These are phyloP conservation scores for Fusarium anguioides DNA, from an alignment of 2,329 filamentous ascomycete species.

Conservation along the genomic window DNA sequence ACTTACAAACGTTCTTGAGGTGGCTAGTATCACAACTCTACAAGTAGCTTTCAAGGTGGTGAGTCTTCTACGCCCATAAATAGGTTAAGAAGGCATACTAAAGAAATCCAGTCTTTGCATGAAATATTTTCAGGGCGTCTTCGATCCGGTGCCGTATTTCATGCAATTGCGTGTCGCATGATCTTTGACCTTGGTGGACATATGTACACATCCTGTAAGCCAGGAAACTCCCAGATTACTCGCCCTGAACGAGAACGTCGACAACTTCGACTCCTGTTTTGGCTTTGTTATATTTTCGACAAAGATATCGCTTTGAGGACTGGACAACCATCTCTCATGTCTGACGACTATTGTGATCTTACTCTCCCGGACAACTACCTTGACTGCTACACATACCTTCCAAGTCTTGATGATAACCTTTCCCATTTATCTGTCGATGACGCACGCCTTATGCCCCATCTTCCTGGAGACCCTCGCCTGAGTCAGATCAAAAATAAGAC, in stretches of 20 bases:
- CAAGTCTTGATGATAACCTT: neutral
- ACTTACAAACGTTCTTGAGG: slow-evolving; percentile 56
- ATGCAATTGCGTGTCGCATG: slow-evolving; percentile 58
- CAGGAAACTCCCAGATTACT: slow-evolving; percentile 22
- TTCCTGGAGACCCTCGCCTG: slow-evolving; percentile 61
- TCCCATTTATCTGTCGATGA: neutral
- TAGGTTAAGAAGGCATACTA: fast-evolving
- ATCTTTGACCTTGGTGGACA: slow-evolving; percentile 63
- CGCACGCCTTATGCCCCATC: slow-evolving; percentile 46
- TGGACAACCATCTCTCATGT: slow-evolving; percentile 63
- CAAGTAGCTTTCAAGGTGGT: slow-evolving; percentile 63
- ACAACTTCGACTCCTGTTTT: slow-evolving; percentile 60
- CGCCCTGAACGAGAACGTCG: slow-evolving; percentile 44
- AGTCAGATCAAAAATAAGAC: slow-evolving; percentile 64
- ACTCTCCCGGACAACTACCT: slow-evolving; percentile 43
- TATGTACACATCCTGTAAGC: slow-evolving; percentile 33
- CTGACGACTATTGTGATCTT: slow-evolving; percentile 51
- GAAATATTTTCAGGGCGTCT: slow-evolving; percentile 59
- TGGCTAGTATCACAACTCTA: slow-evolving; percentile 56
- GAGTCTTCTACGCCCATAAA: slow-evolving; percentile 32
- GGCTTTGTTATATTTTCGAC: slow-evolving; percentile 65
- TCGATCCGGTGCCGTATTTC: slow-evolving; percentile 57
- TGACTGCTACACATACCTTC: slow-evolving; percentile 34
- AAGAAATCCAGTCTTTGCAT: slow-evolving; percentile 51
- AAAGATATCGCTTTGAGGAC: slow-evolving; percentile 66